These are phyloP conservation scores for Ammopiptanthus mongolicus DNA, from an alignment of 306 rosid genomes.

Conservation along the genomic window DNA sequence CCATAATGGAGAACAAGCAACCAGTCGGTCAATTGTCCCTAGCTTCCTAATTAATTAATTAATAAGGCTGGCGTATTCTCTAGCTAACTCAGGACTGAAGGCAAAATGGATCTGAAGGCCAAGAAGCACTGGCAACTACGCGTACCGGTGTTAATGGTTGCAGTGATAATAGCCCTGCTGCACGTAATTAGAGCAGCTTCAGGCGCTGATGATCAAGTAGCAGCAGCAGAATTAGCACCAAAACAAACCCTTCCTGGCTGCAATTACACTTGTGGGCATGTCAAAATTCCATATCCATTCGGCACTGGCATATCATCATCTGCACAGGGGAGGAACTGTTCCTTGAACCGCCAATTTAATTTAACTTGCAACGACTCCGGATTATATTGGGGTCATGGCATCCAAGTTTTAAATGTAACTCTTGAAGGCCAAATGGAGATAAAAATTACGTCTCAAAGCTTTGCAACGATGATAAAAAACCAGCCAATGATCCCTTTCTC, in stretches of 20 bases:
- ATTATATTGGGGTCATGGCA: neutral
- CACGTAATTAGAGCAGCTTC: neutral
- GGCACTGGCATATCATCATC: neutral
- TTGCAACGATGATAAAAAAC: neutral
- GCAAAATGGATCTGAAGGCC: neutral
- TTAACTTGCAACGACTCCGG: neutral
- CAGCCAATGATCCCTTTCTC: fast-evolving
- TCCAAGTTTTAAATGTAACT: conserved; percentile 9
- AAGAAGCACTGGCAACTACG: neutral
- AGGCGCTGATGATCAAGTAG: neutral
- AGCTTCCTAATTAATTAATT: no score
- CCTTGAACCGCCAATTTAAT: neutral
- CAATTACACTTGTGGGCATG: conserved; percentile 25
- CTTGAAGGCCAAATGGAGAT: neutral
- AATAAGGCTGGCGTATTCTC: no score
- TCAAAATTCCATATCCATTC: conserved; percentile 49
- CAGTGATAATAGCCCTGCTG: neutral
- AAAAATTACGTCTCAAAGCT: neutral
- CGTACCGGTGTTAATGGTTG: neutral
- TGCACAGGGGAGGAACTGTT: neutral
- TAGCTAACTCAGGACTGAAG: no score
- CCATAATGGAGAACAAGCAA: no score
- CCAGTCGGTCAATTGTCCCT: no score
- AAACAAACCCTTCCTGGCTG: conserved; percentile 14
- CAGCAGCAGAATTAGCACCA: neutral